Base-by-base conservation (phyloP, 2,329 filamentous ascomycete genomes). In the Aplosporella prunicola region DNA sequence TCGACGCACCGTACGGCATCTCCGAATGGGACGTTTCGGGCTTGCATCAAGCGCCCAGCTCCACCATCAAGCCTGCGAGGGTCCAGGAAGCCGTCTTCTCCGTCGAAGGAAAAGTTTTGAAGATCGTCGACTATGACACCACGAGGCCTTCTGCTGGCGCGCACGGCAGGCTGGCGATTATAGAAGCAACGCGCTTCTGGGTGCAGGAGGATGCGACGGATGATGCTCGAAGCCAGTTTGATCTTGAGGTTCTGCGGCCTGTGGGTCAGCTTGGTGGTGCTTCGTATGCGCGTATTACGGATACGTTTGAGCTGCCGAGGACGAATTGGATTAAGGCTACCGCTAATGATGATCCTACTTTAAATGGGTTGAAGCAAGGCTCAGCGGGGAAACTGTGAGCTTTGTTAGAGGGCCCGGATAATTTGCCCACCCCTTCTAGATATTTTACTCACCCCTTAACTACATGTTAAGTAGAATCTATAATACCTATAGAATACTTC, bases 141-240 rank as follows among this genome's bases (percentile, higher is more conserved):
- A 83, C 82, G 3, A 78, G 76, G 61, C n/a, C n/a, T n/a, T n/a
- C n/a, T n/a, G n/a, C n/a, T n/a, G n/a, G n/a, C n/a, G 31, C 22
- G 15, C 31, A 23, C 11, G n/a, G 13, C 83, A 76, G 63, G 78
- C 9, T 56, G n/a, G 49, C 50, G 3, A 69, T 91, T n/a, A 68
- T 93, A 17, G 83, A 93, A 62, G 87, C 83, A 1, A 76, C 78
- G 20, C 68, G 78, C 15, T 93, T 93, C 54, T 93, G 86, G 84
- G 84, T 78, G 3, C 66, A 85, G 39, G 82, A 88, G 56, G 86
- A 93, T 60, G 85, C 84, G 3, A 64, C 91, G 41, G 82, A 89
- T 47, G 74, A 81, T 50, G 79, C 85, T 3, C 70, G 66, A 53
- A 85, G 74, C 47, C 50, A 82, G 18, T 67, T 94, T 35, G 80